Base-by-base conservation (phyloP, 768 basidiomycete species). In the Xerocomus spinulosus region DNA sequence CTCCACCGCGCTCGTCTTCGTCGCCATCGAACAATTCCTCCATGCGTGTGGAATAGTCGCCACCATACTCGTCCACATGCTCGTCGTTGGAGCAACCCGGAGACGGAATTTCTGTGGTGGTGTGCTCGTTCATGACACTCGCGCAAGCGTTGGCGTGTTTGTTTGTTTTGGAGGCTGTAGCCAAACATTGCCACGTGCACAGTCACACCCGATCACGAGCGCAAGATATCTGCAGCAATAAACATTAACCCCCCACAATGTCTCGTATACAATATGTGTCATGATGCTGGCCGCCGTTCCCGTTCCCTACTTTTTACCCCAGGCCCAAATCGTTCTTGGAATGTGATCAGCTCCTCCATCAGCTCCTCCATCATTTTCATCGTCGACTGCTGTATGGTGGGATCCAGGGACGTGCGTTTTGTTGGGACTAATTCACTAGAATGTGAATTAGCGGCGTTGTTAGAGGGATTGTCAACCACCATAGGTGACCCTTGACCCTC, bases 351-450 rank as follows among this genome's bases (percentile, higher is more conserved):
- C 64, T 94, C 92, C 60, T 88, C 80, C 83, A 92, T 92, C 9
- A 95, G 72, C 57, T 87, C 89, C 62, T 92, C 92, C 85, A 95
- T 89, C 72, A 87, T 75, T 68, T 80, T 83, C 80, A 88, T 86
- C 33, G 85, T 85, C 60, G 63, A 62, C 39, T 57, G 54, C 9
- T 58, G 56, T 52, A 62, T 50, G 24, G 51, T 37, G 24, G 36
- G 35, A 29, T 51, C 60, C 14, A 46, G 38, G 26, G 49, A 34
- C 0, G 17, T 15, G n/a, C 42, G 42, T 39, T 54, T 53, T 26
- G 15, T 49, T 24, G 48, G 40, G 42, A 33, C 35, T 32, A 44
- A 38, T 40, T 52, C 59, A 39, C 48, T 42, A 29, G 32, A 21
- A 17, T 47, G 61, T 17, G 56, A 49, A 21, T 62, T 60, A 12